Percentiles rank a stretch among this genome's conserved stretches.
Conservation (phyloP, 139 green algal genomes). For the Chlamydomonas asymmetrica region DNA sequence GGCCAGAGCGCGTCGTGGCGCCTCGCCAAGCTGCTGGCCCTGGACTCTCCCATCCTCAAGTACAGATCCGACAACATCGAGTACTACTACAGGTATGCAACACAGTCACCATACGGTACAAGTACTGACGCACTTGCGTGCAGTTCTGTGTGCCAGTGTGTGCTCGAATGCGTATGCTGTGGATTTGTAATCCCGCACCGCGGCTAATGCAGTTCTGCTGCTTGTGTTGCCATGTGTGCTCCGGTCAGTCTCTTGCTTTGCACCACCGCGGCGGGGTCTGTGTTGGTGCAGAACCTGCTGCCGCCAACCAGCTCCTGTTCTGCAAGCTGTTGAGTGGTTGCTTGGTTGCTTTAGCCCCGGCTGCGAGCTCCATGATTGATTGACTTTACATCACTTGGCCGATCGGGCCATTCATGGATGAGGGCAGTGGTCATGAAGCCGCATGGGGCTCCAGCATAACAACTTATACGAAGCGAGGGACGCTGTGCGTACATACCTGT, state of each 20-base stretch:
- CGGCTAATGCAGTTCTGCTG: neutral
- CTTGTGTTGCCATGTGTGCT: neutral
- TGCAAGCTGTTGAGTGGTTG: too few species aligned
- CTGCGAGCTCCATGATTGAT: too few species aligned
- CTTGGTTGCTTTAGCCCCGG: too few species aligned
- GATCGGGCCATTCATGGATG: neutral
- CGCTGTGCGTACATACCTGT: too few species aligned
- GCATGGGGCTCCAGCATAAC: neutral
- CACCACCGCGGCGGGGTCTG: too few species aligned
- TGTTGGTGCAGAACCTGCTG: too few species aligned
- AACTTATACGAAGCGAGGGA: neutral
- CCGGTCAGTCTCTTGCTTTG: too few species aligned
- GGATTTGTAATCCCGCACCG: neutral
- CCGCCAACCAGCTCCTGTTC: neutral
- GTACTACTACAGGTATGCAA: constrained; percentile 39
- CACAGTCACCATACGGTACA: neutral
- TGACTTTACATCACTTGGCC: too few species aligned
- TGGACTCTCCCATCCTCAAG: constrained; percentile 39
- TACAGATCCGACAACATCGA: constrained; percentile 30
- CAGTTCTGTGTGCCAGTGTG: neutral
- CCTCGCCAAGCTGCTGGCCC: constrained; percentile 49
- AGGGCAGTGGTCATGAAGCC: neutral
- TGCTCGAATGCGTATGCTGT: neutral
- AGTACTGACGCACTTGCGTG: neutral
- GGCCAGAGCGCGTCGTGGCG: constrained; percentile 45